Base-by-base conservation (phyloP, 23 red algal species). In the Gracilaria caudata region DNA sequence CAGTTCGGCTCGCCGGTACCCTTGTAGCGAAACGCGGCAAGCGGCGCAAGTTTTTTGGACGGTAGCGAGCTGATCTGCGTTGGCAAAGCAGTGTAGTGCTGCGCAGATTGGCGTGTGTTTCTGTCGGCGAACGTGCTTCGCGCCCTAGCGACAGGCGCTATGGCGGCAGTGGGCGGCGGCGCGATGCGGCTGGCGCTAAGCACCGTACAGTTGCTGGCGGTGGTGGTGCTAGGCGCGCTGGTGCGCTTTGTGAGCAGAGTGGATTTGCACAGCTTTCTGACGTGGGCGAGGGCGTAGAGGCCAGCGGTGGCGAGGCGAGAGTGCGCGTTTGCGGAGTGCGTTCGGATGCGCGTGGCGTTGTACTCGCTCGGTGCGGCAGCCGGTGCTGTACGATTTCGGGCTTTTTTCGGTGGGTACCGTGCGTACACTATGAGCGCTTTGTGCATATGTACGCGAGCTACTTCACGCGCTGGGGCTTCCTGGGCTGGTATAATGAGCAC, bases 361-460 rank as follows among this genome's bases (percentile, higher is more conserved):
- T 91, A 91, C 78, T 30, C 94, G 55, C 56, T 98, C 21, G 45
- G 39, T 80, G 28, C 82, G 82, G 24, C 79, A 38, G 86, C 86
- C 75, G 0, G 78, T 90, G 61, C 34, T 90, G 9, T 53, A 81
- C 19, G 92, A 98, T 86, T 94, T 53, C 30, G 95, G 90, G 8
- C 23, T 98, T 26, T 98, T 83, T 83, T 86, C 73, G n/a, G 45
- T 98, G 7, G n/a, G 88, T 94, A 14, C 54, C 73, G 19, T 37
- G 94, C 37, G 51, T 65, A 28, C 90, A 98, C 81, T 83, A 79
- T 72, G 90, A 78, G 38, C 85, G 94, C 70, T 98, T 94, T 78
- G 86, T 94, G 17, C 94, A 98, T 78, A 63, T 98, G 21, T 98
- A 98, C 54, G 35, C 89, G 6, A 90, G 95, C 4, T 81, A 78